A percentile compares a stretch with the other conserved stretches of the same genome.
phyloP scores from a whole-genome alignment of 345 rosid species.

The Populus simonii region DNA sequence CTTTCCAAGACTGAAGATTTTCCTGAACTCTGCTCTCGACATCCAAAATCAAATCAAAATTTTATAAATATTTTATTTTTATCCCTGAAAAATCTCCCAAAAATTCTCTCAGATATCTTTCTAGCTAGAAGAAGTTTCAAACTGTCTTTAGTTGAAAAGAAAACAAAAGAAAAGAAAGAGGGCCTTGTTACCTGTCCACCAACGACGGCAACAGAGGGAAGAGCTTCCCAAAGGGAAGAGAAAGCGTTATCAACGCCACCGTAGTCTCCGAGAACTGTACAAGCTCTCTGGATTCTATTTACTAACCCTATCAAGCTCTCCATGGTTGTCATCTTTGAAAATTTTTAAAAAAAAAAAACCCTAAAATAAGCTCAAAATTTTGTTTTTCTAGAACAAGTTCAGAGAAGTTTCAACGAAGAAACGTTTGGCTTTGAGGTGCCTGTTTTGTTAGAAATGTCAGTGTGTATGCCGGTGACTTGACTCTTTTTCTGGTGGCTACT shows the following conservation, averaged over 20 bases:
- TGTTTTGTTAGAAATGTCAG: not conserved
- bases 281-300: slow-evolving; percentile 35
- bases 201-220: slow-evolving; percentile 36
- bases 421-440: not conserved
- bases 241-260: slow-evolving; percentile 24
- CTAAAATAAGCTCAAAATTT: not conserved
- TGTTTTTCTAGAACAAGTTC: not conserved
- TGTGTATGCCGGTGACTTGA: not conserved
- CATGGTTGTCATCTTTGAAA: slow-evolving; percentile 24
- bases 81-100: not conserved
- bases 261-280: slow-evolving; percentile 34
- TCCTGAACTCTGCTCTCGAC: slow-evolving; percentile 72
- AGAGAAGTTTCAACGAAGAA: not conserved
- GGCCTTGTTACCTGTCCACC: slow-evolving; percentile 31
- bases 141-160: not conserved
- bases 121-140: not conserved
- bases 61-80: not conserved
- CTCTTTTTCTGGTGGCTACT: not conserved
- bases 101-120: not conserved
- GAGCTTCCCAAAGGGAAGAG: slow-evolving; percentile 39
- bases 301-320: slow-evolving; percentile 38
- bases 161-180: not conserved
- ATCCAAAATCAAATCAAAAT: not conserved
- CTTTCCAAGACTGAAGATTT: slow-evolving; percentile 98
- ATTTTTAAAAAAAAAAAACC: not conserved